A percentile compares a stretch with the other conserved stretches of the same genome.
These are phyloP conservation scores for Colletotrichum liriopes DNA, from an alignment of 2,329 filamentous ascomycete species.

Conservation along the genomic window DNA sequence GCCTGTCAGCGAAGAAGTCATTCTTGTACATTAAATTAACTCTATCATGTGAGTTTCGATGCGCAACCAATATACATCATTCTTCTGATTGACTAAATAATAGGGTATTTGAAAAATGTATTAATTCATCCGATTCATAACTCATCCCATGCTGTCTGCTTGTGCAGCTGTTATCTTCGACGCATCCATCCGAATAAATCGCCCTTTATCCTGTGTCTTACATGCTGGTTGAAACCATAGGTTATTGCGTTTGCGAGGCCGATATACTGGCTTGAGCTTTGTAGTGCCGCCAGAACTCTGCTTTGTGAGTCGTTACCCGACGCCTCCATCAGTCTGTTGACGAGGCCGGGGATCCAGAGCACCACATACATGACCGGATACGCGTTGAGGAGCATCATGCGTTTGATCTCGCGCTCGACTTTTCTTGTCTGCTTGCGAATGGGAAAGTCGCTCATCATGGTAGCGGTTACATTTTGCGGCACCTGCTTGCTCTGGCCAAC, in stretches of 20 bases:
- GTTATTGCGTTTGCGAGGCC: slow-evolving; percentile 57
- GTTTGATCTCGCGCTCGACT: slow-evolving; percentile 48
- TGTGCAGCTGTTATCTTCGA: background rate
- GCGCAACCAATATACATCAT: background rate
- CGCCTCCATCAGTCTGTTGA: slow-evolving; percentile 52
- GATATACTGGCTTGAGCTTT: slow-evolving; percentile 56
- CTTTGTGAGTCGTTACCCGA: slow-evolving; percentile 43
- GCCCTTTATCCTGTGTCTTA: slow-evolving; percentile 42
- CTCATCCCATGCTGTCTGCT: slow-evolving; percentile 14
- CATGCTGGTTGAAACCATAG: slow-evolving; percentile 56
- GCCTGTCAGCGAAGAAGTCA: background rate
- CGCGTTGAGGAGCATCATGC: slow-evolving; percentile 55
- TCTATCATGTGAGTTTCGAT: too few relatives aligned
- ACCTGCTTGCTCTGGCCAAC: slow-evolving; percentile 6
- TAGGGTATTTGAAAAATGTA: slow-evolving; percentile 39
- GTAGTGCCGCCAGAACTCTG: slow-evolving; percentile 49
- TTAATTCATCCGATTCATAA: slow-evolving; percentile 37
- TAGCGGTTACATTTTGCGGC: slow-evolving; percentile 21
- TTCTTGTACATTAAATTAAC: background rate
- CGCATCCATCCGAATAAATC: slow-evolving; percentile 33
- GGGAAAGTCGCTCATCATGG: slow-evolving; percentile 44
- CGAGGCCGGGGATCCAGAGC: slow-evolving; percentile 57
- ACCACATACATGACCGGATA: slow-evolving; percentile 56
- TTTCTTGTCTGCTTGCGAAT: slow-evolving; percentile 43
- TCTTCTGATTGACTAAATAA: slow-evolving; percentile 27